Conservation (phyloP, 2,329 filamentous ascomycete species). For the Dothidotthia symphoricarpi region DNA sequence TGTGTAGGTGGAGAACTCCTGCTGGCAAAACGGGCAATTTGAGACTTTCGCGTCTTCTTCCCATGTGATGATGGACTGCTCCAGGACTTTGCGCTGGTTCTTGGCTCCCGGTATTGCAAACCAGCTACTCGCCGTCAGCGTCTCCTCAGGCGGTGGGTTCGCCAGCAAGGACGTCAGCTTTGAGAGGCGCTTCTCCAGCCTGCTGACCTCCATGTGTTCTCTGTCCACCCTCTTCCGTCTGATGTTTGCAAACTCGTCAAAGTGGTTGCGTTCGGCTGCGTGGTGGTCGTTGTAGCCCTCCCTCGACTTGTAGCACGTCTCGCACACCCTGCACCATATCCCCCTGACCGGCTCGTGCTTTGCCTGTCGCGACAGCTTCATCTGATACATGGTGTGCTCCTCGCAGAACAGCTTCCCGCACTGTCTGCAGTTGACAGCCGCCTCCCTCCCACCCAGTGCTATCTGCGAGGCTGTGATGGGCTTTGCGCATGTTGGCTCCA, state of each 20-base stretch:
- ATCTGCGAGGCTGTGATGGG: conserved; percentile 47
- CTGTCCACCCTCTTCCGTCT: conserved; percentile 78
- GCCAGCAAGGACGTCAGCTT: conserved; percentile 83
- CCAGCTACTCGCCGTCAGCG: conserved; percentile 49
- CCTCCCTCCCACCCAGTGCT: conserved; percentile 73
- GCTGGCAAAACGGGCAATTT: conserved; percentile 90
- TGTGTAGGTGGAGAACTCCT: conserved; percentile 90
- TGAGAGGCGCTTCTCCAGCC: conserved; percentile 87
- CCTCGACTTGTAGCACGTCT: conserved; percentile 98
- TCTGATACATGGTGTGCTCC: conserved; percentile 98
- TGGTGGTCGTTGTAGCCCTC: conserved; percentile 91
- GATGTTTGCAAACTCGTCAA: conserved; percentile 65
- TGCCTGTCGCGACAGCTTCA: conserved; percentile 89
- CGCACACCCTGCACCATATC: conserved; percentile 91
- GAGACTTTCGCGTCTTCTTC: conserved; percentile 81
- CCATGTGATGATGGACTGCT: conserved; percentile 93
- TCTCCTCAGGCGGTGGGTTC: conserved; percentile 67
- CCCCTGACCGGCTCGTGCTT: conserved; percentile 86
- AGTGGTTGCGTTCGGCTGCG: conserved; percentile 69
- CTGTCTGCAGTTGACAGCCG: conserved; percentile 87
- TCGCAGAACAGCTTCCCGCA: conserved; percentile 95
- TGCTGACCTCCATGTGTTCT: conserved; percentile 80
- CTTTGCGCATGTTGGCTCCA: conserved; percentile 76
- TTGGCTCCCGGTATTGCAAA: conserved; percentile 54
- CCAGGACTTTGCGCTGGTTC: conserved; percentile 74